Evolutionary conservation across 2,329 filamentous ascomycete genomes (phyloP).

Genomic region (Penicillium italicum): DNA sequence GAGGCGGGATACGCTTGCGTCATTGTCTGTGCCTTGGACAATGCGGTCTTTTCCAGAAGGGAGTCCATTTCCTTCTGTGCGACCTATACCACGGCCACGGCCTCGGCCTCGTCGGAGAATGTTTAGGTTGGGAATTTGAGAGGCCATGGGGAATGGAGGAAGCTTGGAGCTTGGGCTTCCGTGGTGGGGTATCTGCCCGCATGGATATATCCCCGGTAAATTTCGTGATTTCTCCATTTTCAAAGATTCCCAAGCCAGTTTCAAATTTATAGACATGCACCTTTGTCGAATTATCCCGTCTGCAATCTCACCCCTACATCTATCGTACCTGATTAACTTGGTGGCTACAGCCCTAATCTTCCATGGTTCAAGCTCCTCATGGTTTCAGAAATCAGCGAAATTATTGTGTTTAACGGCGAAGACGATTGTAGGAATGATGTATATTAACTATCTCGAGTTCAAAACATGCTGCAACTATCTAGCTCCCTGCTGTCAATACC

Average conservation of each 20-base stretch:
- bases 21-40: constrained; percentile 85
- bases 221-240: background rate
- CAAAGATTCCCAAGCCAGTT: background rate
- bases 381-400: background rate
- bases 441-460: background rate
- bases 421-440: background rate
- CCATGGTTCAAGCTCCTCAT: background rate
- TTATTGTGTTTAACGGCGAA: no score
- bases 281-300: background rate
- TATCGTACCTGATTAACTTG: background rate
- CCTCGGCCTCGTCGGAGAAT: constrained; percentile 54
- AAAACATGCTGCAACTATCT: background rate
- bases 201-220: background rate
- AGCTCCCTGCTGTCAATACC: no score
- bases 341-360: background rate
- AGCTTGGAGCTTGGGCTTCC: constrained; percentile 17
- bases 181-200: constrained; percentile 13
- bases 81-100: constrained; percentile 41
- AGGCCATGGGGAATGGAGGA: constrained; percentile 54
- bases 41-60: constrained; percentile 60
- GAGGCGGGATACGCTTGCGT: constrained; percentile 82
- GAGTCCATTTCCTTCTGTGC: constrained; percentile 15
- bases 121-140: constrained; percentile 74
- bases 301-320: background rate
- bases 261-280: background rate